Percentiles rank a stretch among this genome's conserved stretches.
phyloP scores from a whole-genome alignment of 208 protist species.

The Crithidia brevicula region DNA sequence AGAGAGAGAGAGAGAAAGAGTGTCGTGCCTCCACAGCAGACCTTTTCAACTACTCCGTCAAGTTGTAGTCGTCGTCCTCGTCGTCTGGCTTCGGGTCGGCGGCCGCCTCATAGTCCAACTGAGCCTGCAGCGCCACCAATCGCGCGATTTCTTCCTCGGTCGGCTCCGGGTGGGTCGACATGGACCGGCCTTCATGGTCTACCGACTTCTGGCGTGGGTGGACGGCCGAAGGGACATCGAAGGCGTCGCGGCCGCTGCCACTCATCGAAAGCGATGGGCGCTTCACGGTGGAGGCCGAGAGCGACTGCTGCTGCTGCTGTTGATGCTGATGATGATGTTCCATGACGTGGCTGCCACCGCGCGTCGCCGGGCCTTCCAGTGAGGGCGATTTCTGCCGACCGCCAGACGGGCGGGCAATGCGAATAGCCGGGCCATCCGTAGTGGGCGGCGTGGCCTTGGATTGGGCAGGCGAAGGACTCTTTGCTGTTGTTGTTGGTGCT shows the following conservation, averaged over 20 bases:
- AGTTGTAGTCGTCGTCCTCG: slow-evolving; percentile 47
- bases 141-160: slow-evolving; percentile 61
- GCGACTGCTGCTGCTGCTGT: neutral
- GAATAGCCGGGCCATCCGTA: neutral
- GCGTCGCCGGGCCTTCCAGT: neutral
- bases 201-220: slow-evolving; percentile 20
- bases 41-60: slow-evolving; percentile 33
- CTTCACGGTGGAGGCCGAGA: neutral
- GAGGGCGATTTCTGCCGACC: slow-evolving; percentile 12
- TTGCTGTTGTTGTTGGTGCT: neutral
- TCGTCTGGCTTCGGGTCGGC: slow-evolving; percentile 41
- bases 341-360: neutral
- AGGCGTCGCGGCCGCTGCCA: slow-evolving; percentile 7
- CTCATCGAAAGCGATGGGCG: slow-evolving; percentile 20
- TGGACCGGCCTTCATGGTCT: slow-evolving; percentile 15
- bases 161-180: slow-evolving; percentile 11
- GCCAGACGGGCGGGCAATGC: slow-evolving; percentile 7
- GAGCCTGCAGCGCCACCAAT: slow-evolving; percentile 63
- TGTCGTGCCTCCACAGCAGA: neutral
- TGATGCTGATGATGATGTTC: slow-evolving; percentile 1
- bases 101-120: slow-evolving; percentile 51
- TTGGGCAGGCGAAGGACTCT: neutral
- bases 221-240: neutral
- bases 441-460: slow-evolving; percentile 5
- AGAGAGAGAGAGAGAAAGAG: slow-evolving; percentile 15